These are phyloP conservation scores for Pholiota microspora DNA, from an alignment of 768 basidiomycete species.

Conservation along the genomic window DNA sequence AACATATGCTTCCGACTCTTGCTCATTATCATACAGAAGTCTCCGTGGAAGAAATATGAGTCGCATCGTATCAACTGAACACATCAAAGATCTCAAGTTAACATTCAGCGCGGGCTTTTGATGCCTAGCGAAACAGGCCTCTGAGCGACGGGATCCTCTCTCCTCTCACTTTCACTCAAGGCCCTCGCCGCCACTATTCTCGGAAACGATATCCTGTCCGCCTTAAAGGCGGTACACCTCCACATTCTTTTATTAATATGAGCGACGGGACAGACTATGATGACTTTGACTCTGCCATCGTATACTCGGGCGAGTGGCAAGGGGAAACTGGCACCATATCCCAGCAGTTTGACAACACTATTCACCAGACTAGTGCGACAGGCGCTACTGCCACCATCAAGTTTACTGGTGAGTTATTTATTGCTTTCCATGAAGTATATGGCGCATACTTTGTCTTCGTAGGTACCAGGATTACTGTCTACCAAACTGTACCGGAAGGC, in stretches of 20 bases:
- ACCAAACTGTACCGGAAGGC: slow-evolving; percentile 9
- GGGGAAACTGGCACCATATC: slow-evolving; percentile 3
- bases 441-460: no score
- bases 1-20: no score
- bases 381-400: slow-evolving; percentile 10
- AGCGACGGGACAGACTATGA: slow-evolving; percentile 4
- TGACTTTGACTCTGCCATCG: slow-evolving; percentile 6
- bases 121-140: no score
- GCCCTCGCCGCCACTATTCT: background rate
- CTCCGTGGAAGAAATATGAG: no score
- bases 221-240: background rate
- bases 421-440: background rate
- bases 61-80: no score
- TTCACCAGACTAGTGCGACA: slow-evolving; percentile 1
- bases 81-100: no score
- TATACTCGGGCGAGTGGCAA: slow-evolving; percentile 7
- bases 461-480: slow-evolving; percentile 12
- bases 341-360: slow-evolving; percentile 2
- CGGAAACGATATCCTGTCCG: background rate
- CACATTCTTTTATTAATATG: slow-evolving; percentile 9
- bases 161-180: no score
- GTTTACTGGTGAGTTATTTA: slow-evolving; percentile 4
- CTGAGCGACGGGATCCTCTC: no score
- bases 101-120: no score
- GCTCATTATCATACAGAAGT: no score